Evolutionary conservation across 306 rosid species (phyloP).

Genomic region (Malus sylvestris): DNA sequence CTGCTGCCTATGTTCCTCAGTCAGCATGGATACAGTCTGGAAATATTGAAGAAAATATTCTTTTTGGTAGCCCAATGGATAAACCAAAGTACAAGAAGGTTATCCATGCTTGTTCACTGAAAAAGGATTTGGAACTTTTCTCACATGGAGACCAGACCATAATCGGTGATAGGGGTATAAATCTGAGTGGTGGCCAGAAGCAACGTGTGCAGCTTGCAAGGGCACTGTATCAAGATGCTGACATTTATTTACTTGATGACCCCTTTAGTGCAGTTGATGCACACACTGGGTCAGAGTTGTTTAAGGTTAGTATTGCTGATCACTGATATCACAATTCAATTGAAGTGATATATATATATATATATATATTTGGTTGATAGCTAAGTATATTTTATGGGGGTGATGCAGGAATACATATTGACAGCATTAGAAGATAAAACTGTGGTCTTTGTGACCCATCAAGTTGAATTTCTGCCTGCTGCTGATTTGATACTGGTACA

Average conservation of each 20-base stretch:
- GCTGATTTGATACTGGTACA: conserved; percentile 91
- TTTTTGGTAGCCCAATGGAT: conserved; percentile 79
- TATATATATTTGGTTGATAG: conserved; percentile 1
- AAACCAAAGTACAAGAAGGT: conserved; percentile 95
- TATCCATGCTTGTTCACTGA: conserved; percentile 79
- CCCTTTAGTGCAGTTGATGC: conserved; percentile 99
- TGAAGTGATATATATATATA: background rate
- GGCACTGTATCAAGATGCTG: conserved; percentile 92
- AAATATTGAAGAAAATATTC: conserved; percentile 85
- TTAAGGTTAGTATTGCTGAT: conserved; percentile 45
- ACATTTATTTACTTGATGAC: conserved; percentile 86
- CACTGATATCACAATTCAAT: conserved; percentile 14
- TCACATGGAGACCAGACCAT: conserved; percentile 93
- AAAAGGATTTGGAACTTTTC: conserved; percentile 80
- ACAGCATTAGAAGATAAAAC: conserved; percentile 81
- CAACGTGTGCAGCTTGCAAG: conserved; percentile 95
- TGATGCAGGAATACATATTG: conserved; percentile 90
- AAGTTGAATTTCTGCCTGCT: conserved; percentile 94
- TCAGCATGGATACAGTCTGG: conserved; percentile 97
- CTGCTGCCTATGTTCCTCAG: conserved; percentile 84
- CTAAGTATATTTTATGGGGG: conserved; percentile 29
- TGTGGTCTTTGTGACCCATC: conserved; percentile 91
- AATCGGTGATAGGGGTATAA: conserved; percentile 93
- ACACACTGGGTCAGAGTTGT: conserved; percentile 82
- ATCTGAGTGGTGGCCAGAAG: conserved; percentile 95